Evolutionary conservation across 352 stramenopile species (phyloP).

Genomic region (Pythium rhizo-oryzae): DNA sequence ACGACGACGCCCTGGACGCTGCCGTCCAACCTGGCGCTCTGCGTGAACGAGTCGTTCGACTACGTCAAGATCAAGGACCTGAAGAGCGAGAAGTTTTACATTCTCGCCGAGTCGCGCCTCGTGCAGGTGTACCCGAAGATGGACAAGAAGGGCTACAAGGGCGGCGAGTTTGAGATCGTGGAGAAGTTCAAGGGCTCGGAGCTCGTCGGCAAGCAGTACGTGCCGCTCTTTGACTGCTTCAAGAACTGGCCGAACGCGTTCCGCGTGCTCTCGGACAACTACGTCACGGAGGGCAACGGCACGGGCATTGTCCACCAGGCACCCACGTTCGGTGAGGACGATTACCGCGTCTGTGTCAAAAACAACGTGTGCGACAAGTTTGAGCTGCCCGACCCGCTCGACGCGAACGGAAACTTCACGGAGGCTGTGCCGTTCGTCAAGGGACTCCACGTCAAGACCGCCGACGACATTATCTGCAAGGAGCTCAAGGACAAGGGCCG

Average conservation of each 20-base stretch:
- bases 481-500: conserved; percentile 94
- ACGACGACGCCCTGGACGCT: conserved; percentile 99
- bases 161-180: conserved; percentile 93
- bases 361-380: conserved; percentile 96
- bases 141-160: conserved; percentile 96
- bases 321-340: conserved; percentile 99
- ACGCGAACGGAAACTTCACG: conserved; percentile 97
- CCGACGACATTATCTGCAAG: conserved; percentile 96
- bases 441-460: conserved; percentile 98
- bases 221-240: conserved; percentile 98
- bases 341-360: conserved; percentile 99
- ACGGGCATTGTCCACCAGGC: conserved; percentile 99
- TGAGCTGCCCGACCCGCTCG: conserved; percentile 95
- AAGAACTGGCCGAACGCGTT: conserved; percentile 91
- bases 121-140: conserved; percentile 97
- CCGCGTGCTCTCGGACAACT: conserved; percentile 96
- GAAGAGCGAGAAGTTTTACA: conserved; percentile 91
- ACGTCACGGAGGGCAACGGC: conserved; percentile 97
- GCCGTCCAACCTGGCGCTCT: conserved; percentile 98
- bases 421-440: conserved; percentile 91
- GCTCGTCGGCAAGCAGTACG: conserved; percentile 96
- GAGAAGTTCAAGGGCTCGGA: conserved; percentile 91
- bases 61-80: conserved; percentile 99
- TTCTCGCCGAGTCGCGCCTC: conserved; percentile 93
- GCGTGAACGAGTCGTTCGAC: conserved; percentile 95